Percentiles rank a stretch among this genome's conserved stretches.
Evolutionary conservation across 2,329 filamentous ascomycete species (phyloP).

Genomic region (Colletotrichum neosansevieriae): DNA sequence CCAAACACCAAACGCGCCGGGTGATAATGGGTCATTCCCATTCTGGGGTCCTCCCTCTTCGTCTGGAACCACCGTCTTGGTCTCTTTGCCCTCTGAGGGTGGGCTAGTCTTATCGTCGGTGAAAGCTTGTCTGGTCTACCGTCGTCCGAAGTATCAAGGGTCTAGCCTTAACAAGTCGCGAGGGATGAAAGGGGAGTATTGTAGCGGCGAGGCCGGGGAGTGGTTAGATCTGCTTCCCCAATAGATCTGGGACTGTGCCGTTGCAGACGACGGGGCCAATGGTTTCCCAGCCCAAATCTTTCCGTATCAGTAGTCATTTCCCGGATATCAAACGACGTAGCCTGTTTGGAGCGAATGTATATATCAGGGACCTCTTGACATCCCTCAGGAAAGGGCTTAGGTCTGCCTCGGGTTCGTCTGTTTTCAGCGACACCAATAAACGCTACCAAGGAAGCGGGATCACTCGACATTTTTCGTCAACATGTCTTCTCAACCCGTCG

Average conservation of each 20-base stretch:
- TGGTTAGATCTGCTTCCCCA: constrained; percentile 7
- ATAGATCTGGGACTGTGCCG: constrained; percentile 13
- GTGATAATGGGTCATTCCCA: constrained; percentile 19
- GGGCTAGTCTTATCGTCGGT: constrained; percentile 21
- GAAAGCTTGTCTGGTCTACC: constrained; percentile 31
- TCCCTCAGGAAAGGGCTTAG: not conserved
- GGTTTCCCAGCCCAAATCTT: not conserved
- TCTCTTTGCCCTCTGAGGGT: not conserved
- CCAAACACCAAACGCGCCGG: constrained; percentile 20
- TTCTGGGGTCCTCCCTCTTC: not conserved
- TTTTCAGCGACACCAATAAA: not conserved
- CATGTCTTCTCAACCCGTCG: constrained; percentile 33
- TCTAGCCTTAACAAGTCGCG: constrained; percentile 7
- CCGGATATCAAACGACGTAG: not conserved
- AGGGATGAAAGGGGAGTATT: constrained; percentile 3
- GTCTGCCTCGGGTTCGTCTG: not conserved
- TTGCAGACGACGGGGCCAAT: constrained; percentile 7
- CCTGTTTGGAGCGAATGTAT: constrained; percentile 12
- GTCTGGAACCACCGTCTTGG: constrained; percentile 7
- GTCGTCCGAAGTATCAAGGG: constrained; percentile 14
- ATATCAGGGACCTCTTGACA: constrained; percentile 25
- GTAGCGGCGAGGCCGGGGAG: constrained; percentile 9
- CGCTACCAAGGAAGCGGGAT: not conserved
- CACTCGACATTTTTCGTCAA: constrained; percentile 1
- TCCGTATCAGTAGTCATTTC: constrained; percentile 6